These are phyloP conservation scores for Aspergillus heteromorphus DNA, from an alignment of 495 filamentous ascomycete species.

Conservation along the genomic window DNA sequence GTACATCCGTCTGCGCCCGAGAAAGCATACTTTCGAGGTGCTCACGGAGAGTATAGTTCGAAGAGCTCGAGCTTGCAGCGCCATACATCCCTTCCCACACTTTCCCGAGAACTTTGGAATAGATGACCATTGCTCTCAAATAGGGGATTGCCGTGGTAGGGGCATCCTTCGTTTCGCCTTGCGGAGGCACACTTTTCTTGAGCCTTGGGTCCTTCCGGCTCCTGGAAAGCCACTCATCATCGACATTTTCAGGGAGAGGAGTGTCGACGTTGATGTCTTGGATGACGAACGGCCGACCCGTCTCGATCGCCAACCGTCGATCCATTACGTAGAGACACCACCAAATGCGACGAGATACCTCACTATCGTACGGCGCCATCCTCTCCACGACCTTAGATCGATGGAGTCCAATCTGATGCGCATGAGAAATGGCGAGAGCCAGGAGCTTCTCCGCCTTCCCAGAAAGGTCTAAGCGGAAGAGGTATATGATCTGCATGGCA, in stretches of 20 bases:
- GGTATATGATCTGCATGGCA: conserved; percentile 25
- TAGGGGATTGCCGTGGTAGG: conserved; percentile 12
- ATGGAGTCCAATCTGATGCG: conserved; percentile 24
- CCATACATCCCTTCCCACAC: conserved; percentile 26
- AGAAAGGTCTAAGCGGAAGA: conserved; percentile 25
- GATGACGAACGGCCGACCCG: conserved; percentile 24
- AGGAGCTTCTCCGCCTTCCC: conserved; percentile 25
- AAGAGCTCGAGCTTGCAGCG: conserved; percentile 9
- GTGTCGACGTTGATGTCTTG: conserved; percentile 24
- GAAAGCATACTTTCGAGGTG: conserved; percentile 17
- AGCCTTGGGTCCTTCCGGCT: not conserved
- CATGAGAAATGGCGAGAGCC: conserved; percentile 22
- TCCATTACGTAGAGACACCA: conserved; percentile 25
- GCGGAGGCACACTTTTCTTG: not conserved
- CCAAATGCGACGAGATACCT: conserved; percentile 22
- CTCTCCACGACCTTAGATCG: conserved; percentile 12
- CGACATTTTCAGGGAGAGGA: conserved; percentile 16
- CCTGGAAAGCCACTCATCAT: conserved; percentile 17
- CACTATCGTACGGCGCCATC: conserved; percentile 14
- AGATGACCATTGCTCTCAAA: conserved; percentile 19
- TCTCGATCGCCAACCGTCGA: conserved; percentile 22
- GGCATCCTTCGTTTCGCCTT: not conserved
- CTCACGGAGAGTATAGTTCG: conserved; percentile 11
- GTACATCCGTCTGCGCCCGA: conserved; percentile 17
- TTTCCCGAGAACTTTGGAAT: conserved; percentile 22